A percentile compares a stretch with the other conserved stretches of the same genome.
Evolutionary conservation across 2,329 filamentous ascomycete species (phyloP).

Genomic region (Xylariomycetidae sp.): DNA sequence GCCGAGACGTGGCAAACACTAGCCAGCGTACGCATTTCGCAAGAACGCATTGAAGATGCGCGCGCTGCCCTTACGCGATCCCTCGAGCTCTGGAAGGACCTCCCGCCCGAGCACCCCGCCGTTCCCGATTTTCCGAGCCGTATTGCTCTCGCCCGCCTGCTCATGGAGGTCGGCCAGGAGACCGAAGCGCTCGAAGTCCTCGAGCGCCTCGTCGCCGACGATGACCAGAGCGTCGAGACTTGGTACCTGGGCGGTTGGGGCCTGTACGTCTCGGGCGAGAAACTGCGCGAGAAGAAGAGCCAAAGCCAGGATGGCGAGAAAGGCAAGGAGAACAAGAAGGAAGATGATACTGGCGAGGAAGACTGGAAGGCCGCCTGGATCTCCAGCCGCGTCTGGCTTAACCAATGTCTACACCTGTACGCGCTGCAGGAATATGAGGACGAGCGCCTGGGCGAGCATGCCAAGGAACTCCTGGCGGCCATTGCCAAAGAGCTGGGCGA

Average conservation of each 20-base stretch:
- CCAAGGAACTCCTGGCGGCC: slow-evolving; percentile 59
- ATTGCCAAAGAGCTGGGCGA: slow-evolving; percentile 62
- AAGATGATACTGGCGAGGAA: slow-evolving; percentile 30
- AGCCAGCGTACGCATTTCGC: slow-evolving; percentile 88
- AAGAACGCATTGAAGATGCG: slow-evolving; percentile 73
- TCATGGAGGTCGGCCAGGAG: slow-evolving; percentile 88
- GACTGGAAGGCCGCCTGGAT: slow-evolving; percentile 60
- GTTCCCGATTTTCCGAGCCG: slow-evolving; percentile 83
- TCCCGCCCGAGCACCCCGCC: slow-evolving; percentile 62
- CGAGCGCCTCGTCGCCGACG: slow-evolving; percentile 76
- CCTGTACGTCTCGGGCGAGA: slow-evolving; percentile 71
- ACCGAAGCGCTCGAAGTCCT: slow-evolving; percentile 78
- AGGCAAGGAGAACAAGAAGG: slow-evolving; percentile 15
- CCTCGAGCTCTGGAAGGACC: slow-evolving; percentile 74
- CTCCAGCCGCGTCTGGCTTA: slow-evolving; percentile 76
- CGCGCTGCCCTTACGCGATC: slow-evolving; percentile 71
- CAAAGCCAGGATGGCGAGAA: slow-evolving; percentile 5
- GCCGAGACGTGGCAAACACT: slow-evolving; percentile 93
- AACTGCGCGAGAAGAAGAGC: slow-evolving; percentile 48
- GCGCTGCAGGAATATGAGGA: slow-evolving; percentile 77
- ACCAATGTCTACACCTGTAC: slow-evolving; percentile 75
- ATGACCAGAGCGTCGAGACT: slow-evolving; percentile 89
- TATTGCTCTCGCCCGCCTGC: slow-evolving; percentile 73
- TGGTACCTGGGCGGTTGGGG: slow-evolving; percentile 98
- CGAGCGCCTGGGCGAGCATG: slow-evolving; percentile 68